A percentile compares a stretch with the other conserved stretches of the same genome.
Conservation (phyloP, 176 grass and related monocot genomes). For the Puccinellia tenuiflora region DNA sequence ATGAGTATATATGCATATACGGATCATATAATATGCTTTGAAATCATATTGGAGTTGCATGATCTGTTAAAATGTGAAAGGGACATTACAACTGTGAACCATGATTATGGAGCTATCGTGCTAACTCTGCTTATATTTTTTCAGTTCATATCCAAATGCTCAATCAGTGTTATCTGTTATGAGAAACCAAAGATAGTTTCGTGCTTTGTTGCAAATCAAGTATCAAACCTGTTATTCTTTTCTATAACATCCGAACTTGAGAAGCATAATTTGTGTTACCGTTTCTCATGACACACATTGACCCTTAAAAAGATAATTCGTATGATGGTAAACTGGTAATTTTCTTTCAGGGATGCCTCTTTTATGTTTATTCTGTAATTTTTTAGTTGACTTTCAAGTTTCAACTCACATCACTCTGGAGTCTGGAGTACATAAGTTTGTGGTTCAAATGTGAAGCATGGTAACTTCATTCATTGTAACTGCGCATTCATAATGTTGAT, state of each 20-base stretch:
- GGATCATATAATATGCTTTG: not conserved
- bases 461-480: not conserved
- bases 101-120: not conserved
- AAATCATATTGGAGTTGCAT: not conserved
- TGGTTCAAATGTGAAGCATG: not conserved
- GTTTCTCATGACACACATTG: not conserved
- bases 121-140: not conserved
- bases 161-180: not conserved
- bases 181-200: not conserved
- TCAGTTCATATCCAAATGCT: not conserved
- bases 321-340: not conserved
- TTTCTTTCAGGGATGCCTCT: not conserved
- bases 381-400: not conserved
- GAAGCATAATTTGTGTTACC: not conserved
- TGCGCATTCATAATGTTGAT: not conserved
- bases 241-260: not conserved
- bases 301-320: not conserved
- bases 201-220: not conserved
- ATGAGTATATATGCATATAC: not conserved
- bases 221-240: not conserved
- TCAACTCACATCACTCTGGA: not conserved
- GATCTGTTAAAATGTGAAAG: not conserved
- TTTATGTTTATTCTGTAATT: not conserved
- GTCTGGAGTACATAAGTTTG: not conserved
- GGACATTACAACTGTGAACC: not conserved